Conservation (phyloP, 2,329 filamentous ascomycete genomes). For the Trichoderma endophyticum region DNA sequence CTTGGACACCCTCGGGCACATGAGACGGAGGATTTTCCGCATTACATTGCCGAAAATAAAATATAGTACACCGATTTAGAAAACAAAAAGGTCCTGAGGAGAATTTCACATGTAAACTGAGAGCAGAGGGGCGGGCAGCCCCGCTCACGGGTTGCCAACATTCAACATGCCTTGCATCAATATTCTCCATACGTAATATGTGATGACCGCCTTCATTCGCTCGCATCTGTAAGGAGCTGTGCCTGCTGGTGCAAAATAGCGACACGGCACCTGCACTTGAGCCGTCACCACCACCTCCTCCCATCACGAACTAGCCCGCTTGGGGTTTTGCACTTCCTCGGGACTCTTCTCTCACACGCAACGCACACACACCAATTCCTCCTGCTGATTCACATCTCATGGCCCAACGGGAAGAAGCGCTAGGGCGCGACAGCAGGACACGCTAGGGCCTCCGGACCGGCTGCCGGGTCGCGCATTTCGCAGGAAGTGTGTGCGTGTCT, state of each 20-base stretch:
- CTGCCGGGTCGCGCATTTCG: background rate
- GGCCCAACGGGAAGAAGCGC: constrained; percentile 10
- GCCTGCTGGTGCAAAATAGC: background rate
- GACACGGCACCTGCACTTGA: background rate
- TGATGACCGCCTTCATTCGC: constrained; percentile 1
- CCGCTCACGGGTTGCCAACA: background rate
- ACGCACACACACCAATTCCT: background rate
- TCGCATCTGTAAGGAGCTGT: background rate
- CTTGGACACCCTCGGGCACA: background rate
- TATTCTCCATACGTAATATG: constrained; percentile 4
- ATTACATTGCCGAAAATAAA: background rate
- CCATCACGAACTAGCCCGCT: background rate
- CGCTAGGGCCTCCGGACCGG: constrained; percentile 15
- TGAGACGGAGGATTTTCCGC: background rate
- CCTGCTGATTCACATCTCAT: background rate
- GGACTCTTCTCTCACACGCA: background rate
- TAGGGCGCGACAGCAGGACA: background rate
- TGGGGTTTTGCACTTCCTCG: background rate
- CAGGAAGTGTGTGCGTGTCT: background rate
- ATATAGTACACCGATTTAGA: background rate
- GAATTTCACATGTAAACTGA: constrained; percentile 10
- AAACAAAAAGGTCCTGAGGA: background rate
- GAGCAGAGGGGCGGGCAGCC: background rate
- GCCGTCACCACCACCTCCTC: background rate
- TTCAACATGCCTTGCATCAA: constrained; percentile 9